Evolutionary conservation across 2,329 filamentous ascomycete species (phyloP), one percentile per base, ranked within the genome.

Genomic region (Chalaropsis thielavioides): DNA sequence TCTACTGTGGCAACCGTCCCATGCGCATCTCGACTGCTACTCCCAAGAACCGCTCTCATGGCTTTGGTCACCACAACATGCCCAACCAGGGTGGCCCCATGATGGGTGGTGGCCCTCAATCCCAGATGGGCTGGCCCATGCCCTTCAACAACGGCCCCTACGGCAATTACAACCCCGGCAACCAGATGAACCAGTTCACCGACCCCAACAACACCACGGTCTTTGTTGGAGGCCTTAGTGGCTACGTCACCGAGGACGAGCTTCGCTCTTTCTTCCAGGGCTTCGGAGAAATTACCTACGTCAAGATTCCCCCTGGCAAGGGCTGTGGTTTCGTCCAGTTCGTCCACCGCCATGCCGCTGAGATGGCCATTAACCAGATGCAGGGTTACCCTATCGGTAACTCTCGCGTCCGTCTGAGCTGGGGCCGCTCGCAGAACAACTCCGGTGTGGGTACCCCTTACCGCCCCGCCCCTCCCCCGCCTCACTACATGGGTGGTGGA

Each of bases 341-440:
- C 72, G 94, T 99, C 66, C 94, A 99, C 79, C 91, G 94, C 70
- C 94, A 99, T 73, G 94, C 94, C 63, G 94, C 94, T 15, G 94
- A 99, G 80, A 99, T 99, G 94, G 94, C 94, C 70, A 99, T 99
- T 83, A 99, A 99, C 79, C 94, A 99, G 79, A 99, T 99, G 94
- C 94, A 99, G 78, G 94, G 94, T 68, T 99, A 99, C 75, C 94
- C 94, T 27, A 99, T 99, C 72, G 94, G 94, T 65, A 99, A 99
- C 82, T 97, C 92, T 59, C 91, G 94, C 70, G 94, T 99, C 67
- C 91, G 94, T 72, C 83, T 99, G 70, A 96, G 90, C 75, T 99
- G 94, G 94, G 94, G 94, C 69, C 89, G 94, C 69, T 95, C 89
- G 64, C 94, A 99, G 82, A 99, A 97, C 85, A 99, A 99, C 82